Base-by-base conservation (phyloP, 2,329 filamentous ascomycete genomes). In the Clonostachys solani region DNA sequence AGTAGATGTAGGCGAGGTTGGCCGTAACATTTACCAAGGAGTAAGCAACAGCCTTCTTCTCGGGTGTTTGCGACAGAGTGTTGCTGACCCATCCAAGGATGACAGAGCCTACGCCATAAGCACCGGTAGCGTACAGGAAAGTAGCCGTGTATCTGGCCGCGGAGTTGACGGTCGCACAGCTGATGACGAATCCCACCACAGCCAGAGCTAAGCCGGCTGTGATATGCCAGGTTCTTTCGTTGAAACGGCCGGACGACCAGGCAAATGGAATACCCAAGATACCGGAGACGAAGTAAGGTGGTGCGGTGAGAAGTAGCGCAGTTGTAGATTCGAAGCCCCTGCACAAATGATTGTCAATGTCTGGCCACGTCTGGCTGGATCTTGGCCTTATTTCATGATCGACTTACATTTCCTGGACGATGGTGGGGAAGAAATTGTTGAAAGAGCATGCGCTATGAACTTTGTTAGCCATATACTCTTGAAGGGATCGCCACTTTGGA, bases 1-100 rank as follows among this genome's bases (percentile, higher is more conserved):
- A 69, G 60, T 65, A 72, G 23, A 72, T 63, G 49, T 68, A 69
- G 1, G 60, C 63, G 0, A 60, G 61, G 33, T 48, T 40, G 15
- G 47, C 44, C 9, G 43, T 36, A 12, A 48, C 23, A 42, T 48
- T 48, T 42, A 40, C 42, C 16, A 48, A 16, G 33, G 53, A 51
- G 12, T 53, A 47, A 3, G 53, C 53, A 23, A 54, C 48, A 9
- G 53, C 51, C 8, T 51, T 49, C 45, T 54, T 54, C 41, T 53
- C 53, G 2, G 53, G 53, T 3, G 53, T 53, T n/a, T 49, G 44
- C 6, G 49, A 51, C 43, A 54, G 51, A 2, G 50, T 49, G 3
- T 47, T 51, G 44, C 49, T 50, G n/a, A 52, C 51, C 40, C 43
- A 48, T n/a, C 47, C 42, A 29, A 50, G 51, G 35, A 54, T 53